A percentile compares a stretch with the other conserved stretches of the same genome.
These are phyloP conservation scores for Astragalus glycyphyllos DNA, from an alignment of 306 rosid genomes.

Conservation along the genomic window DNA sequence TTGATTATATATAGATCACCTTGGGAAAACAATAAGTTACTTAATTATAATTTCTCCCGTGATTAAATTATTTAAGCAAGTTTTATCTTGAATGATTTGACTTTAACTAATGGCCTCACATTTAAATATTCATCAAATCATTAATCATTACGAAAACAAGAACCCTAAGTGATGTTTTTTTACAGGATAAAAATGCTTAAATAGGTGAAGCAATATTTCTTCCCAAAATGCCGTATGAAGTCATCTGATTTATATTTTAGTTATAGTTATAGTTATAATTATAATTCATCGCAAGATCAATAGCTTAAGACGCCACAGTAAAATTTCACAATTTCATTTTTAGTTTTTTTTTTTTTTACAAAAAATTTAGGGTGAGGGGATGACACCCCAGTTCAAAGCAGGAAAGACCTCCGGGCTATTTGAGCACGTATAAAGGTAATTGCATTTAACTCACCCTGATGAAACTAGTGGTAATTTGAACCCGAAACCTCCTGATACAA, in stretches of 20 bases:
- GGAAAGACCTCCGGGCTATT: too few species aligned
- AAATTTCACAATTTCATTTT: not conserved
- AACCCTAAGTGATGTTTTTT: too few species aligned
- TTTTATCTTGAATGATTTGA: not conserved
- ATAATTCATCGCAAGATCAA: not conserved
- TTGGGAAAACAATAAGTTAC: not conserved
- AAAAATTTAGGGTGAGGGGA: too few species aligned
- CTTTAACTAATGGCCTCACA: constrained; percentile 1
- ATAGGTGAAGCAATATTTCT: not conserved
- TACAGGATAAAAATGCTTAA: not conserved
- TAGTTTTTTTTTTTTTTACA: too few species aligned
- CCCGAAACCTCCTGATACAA: too few species aligned
- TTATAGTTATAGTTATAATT: constrained; percentile 5
- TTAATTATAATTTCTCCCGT: not conserved
- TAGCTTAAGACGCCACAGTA: not conserved
- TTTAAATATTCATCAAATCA: not conserved
- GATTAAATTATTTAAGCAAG: not conserved
- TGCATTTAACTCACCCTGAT: too few species aligned
- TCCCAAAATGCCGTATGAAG: not conserved
- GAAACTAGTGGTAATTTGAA: too few species aligned
- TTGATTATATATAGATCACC: too few species aligned
- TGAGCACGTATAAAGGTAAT: too few species aligned
- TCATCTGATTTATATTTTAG: not conserved
- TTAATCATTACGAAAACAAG: not conserved
- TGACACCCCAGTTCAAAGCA: too few species aligned